Base-by-base conservation (phyloP, 2,329 filamentous ascomycete species). In the Tetracladium maxilliforme region DNA sequence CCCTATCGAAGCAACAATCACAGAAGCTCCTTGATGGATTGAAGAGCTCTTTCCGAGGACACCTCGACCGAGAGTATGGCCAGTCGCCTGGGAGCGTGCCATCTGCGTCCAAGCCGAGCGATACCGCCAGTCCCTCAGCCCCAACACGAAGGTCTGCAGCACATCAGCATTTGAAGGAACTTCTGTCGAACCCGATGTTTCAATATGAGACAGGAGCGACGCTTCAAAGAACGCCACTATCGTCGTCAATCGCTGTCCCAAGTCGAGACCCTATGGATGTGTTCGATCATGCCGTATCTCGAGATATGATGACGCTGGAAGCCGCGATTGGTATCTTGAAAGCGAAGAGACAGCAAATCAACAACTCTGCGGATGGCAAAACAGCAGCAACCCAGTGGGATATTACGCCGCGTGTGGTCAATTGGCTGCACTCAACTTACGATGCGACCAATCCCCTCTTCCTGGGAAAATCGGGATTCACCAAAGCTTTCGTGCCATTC, bases 21-120 rank as follows among this genome's bases (percentile, higher is more conserved):
- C 54, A 66, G 32, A 61, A 68, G 36, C 52, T 78, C 6, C 57
- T 77, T 20, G 58, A 53, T 26, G 54, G 70, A 12, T 58, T 78
- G 33, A 74, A 68, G 13, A 59, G 56, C 20, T 75, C 70, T 9
- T 78, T 78, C 43, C 59, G 68, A 35, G 54, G 59, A 24, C 68
- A 75, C 30, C 58, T 78, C 21, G 70, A 77, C 38, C 56, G 52
- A 26, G 60, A 64, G 30, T 62, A 74, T 46, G 29, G 25, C n/a
- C 21, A 19, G n/a, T n/a, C n/a, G n/a, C n/a, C n/a, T n/a, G n/a
- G n/a, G n/a, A n/a, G n/a, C n/a, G n/a, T n/a, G n/a, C n/a, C n/a
- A n/a, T n/a, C n/a, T n/a, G n/a, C 18, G n/a, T 23, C 22, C 16
- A 13, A 22, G 10, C 16, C 62, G 60, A 11, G 39, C 43, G 16